phyloP scores from a whole-genome alignment of 148 eudicot species.

The Cornus suecica region DNA sequence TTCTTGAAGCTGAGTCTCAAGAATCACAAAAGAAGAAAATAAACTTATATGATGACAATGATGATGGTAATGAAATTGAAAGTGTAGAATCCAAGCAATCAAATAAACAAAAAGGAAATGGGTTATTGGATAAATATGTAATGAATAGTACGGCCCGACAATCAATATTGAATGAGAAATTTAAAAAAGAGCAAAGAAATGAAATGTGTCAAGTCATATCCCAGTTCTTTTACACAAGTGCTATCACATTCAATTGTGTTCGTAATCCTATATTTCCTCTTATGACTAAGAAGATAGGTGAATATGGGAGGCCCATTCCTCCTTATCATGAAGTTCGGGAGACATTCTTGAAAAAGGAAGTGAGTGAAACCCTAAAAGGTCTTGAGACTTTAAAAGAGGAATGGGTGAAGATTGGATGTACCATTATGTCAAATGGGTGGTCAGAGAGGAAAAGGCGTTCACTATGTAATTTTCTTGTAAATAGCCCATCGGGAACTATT shows the following conservation, averaged over 20 bases:
- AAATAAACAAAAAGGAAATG: background rate
- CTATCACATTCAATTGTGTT: constrained; percentile 9
- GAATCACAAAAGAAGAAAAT: background rate
- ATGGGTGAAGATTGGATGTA: constrained; percentile 6
- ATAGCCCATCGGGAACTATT: background rate
- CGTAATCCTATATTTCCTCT: background rate
- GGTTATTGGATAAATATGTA: background rate
- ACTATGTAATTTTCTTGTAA: constrained; percentile 13
- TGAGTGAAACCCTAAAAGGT: background rate
- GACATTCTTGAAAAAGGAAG: constrained; percentile 6
- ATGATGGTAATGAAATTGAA: background rate
- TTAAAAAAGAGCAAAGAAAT: constrained; percentile 1
- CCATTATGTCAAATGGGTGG: constrained; percentile 16
- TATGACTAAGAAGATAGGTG: background rate
- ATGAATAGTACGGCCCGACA: background rate
- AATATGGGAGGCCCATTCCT: background rate
- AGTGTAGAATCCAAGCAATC: too few relatives aligned
- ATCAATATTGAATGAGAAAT: background rate
- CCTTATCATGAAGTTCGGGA: constrained; percentile 9
- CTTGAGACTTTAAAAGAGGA: background rate
- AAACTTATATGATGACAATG: background rate
- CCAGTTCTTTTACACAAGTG: background rate
- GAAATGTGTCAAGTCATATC: background rate
- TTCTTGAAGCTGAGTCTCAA: background rate
- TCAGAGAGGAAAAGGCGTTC: background rate